Evolutionary conservation across 1,139 yeast species (phyloP).

Genomic region (Geotrichum citri-aurantii): DNA sequence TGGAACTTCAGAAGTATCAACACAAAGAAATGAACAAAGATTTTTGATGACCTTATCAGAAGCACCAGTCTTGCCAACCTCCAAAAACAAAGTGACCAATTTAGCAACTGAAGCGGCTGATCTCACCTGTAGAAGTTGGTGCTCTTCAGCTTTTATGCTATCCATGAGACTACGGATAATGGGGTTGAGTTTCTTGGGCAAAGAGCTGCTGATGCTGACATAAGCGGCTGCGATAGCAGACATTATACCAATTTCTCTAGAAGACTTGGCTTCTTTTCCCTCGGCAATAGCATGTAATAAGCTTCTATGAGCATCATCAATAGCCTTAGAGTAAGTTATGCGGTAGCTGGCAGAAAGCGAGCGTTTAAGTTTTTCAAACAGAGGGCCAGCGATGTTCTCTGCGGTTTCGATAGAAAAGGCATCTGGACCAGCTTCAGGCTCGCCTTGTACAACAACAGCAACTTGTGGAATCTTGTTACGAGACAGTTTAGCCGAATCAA

Average conservation of each 20-base stretch:
- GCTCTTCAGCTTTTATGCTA: constrained; percentile 73
- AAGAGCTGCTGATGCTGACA: constrained; percentile 42
- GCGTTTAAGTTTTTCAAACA: constrained; percentile 60
- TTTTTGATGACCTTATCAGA: constrained; percentile 87
- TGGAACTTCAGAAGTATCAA: constrained; percentile 93
- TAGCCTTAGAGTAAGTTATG: constrained; percentile 62
- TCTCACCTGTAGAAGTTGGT: constrained; percentile 58
- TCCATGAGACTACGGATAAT: constrained; percentile 90
- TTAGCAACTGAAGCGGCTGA: constrained; percentile 65
- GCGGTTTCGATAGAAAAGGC: constrained; percentile 84
- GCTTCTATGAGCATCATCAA: constrained; percentile 75
- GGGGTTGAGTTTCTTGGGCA: constrained; percentile 86
- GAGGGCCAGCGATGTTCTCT: constrained; percentile 58
- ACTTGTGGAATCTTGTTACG: constrained; percentile 74
- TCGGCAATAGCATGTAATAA: constrained; percentile 63
- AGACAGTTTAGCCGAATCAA: constrained; percentile 68
- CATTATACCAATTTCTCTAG: constrained; percentile 58
- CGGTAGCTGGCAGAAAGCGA: constrained; percentile 66
- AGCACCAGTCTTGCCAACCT: constrained; percentile 58
- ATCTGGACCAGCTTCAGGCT: constrained; percentile 87
- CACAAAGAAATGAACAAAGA: constrained; percentile 88
- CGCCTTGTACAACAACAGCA: constrained; percentile 91
- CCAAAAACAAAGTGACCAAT: constrained; percentile 54
- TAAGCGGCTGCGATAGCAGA: constrained; percentile 71
- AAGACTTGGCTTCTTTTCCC: constrained; percentile 50